Base-by-base conservation (phyloP, 148 eudicot species). In the Bassia scoparia region DNA sequence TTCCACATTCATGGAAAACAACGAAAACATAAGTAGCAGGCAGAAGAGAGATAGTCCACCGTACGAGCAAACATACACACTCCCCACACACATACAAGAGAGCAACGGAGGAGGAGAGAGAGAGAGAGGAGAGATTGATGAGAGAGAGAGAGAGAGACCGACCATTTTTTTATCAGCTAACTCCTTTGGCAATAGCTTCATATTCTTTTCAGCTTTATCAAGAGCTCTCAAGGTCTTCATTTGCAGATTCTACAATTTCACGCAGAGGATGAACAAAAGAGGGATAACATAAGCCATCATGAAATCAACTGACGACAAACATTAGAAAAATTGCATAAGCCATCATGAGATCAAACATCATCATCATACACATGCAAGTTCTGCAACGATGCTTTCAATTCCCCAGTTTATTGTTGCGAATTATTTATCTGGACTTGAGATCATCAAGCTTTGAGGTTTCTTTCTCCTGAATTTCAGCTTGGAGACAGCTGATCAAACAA, bases 341-440 rank as follows among this genome's bases (percentile, higher is more conserved):
- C 59, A 29, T 58, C 58, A 65, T 35, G 46, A 70, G 76, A 21
- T 44, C 67, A 75, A 29, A 8, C 12, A 41, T 41, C 46, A 73
- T 48, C 50, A 64, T 18, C 86, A 56, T 87, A 95, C 99, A n/a
- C 97, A 79, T 84, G 85, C 69, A 95, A 84, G 64, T 83, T 81
- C 49, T 81, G 81, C 43, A 89, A 82, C 61, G 87, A 84, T 33
- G 67, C 80, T 83, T 85, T 88, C 31, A 87, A 80, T 60, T 76
- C 81, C 52, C 74, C 68, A 30, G 84, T 88, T 84, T 85, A 87
- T 56, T 61, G 74, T 59, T 72, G 82, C n/a, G 89, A 87, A 61
- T 88, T 91, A 72, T 64, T 75, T 62, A 84, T 35, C 71, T 81
- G 75, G 37, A 68, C 67, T 72, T 70, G 63, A 86, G 46, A 56